A percentile compares a stretch with the other conserved stretches of the same genome.
Conservation (phyloP, 805 yeast genomes). For the Schizosaccharomyces cryophilus region DNA sequence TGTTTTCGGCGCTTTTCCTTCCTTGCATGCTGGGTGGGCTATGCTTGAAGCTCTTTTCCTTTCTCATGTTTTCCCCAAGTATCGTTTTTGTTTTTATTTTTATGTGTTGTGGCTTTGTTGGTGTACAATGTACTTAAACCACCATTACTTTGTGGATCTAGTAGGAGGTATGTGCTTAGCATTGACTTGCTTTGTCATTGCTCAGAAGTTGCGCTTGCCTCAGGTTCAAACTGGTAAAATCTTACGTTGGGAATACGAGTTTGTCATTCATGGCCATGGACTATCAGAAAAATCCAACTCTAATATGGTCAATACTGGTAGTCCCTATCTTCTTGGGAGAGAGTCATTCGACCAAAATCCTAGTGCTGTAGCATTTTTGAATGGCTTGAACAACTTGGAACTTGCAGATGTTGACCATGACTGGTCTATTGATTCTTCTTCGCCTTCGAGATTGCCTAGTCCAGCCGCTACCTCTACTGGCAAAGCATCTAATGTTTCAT, state of each 20-base stretch:
- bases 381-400: not conserved
- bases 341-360: not conserved
- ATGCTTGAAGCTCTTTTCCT: constrained; percentile 81
- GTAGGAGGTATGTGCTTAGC: constrained; percentile 75
- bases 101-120: constrained; percentile 92
- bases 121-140: constrained; percentile 93
- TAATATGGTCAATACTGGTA: not conserved
- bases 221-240: constrained; percentile 16
- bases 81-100: constrained; percentile 36
- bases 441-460: not conserved
- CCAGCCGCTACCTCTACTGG: not conserved
- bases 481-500: not conserved
- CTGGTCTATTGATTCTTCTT: not conserved
- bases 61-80: constrained; percentile 56
- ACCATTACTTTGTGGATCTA: constrained; percentile 81
- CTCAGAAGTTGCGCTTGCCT: constrained; percentile 47
- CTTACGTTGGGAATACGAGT: constrained; percentile 20
- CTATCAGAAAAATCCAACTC: not conserved
- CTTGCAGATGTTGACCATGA: not conserved
- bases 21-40: constrained; percentile 83
- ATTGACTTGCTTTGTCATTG: constrained; percentile 39
- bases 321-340: not conserved
- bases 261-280: constrained; percentile 13
- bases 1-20: constrained; percentile 72
- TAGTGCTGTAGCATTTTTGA: not conserved